Evolutionary conservation across 768 basidiomycete genomes (phyloP), one percentile per base, ranked within the genome.

Genomic region (Heimioporus sp.): DNA sequence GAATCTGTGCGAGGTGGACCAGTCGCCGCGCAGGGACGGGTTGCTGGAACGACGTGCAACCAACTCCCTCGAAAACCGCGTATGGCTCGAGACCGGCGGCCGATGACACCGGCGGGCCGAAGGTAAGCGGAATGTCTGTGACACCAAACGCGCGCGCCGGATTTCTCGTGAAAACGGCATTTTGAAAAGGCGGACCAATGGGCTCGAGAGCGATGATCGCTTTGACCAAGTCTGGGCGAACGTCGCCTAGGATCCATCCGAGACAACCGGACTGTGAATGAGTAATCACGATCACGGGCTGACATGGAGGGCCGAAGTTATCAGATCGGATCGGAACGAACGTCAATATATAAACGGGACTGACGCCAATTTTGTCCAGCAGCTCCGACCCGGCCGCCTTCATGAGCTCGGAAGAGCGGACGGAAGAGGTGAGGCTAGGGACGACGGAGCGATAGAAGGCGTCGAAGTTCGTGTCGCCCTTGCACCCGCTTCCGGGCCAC

Each of bases 151-250:
- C 65, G 19, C 78, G 76, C n/a, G 71, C 70, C 13, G 69, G 49
- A 12, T 58, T 62, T 45, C 70, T 62, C 16, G 66, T 72, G 28
- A 72, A 70, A 51, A 80, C 72, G 0, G 64, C 62, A 3, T 67
- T 56, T 17, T 68, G 68, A 58, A 81, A 80, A 2, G 80, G 80
- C 36, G 80, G 80, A 3, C 80, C 80, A 5, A 54, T 70, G 2
- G 80, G 80, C 56, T 81, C 80, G 16, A 81, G 59, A 4, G 79
- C 72, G 24, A 80, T 64, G 20, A 81, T 78, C 12, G 73, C 75
- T 58, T 72, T 76, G 32, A 81, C 69, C 32, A 71, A 57, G 17
- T 62, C 59, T 2, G 80, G 79, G 21, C 77, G 67, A 4, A 72
- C 64, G 47, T 81, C 80, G 10, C 69, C 80, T 13, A 81, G 59